Evolutionary conservation across 2,329 filamentous ascomycete genomes (phyloP).

Genomic region (Penicillium psychrosexuale): DNA sequence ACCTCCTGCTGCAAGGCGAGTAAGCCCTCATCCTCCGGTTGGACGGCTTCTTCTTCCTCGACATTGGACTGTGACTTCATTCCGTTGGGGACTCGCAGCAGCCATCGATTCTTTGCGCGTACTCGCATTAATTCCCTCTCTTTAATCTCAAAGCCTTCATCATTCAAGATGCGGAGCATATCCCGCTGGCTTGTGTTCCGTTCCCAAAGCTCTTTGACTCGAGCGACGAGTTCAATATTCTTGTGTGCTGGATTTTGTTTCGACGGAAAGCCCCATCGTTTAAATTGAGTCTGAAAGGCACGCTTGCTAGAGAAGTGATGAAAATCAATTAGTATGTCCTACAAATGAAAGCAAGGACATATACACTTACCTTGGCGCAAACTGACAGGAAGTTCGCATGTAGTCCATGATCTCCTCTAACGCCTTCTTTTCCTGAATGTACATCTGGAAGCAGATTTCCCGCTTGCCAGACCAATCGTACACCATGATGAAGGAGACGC

Average conservation of each 20-base stretch:
- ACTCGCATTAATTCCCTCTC: conserved; percentile 68
- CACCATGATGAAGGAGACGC: conserved; percentile 40
- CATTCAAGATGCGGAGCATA: conserved; percentile 67
- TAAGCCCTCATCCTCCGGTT: conserved; percentile 37
- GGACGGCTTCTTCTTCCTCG: conserved; percentile 23
- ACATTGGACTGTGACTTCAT: conserved; percentile 47
- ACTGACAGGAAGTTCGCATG: conserved; percentile 63
- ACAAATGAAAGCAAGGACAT: conserved; percentile 1
- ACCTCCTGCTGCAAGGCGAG: conserved; percentile 41
- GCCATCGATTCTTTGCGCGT: conserved; percentile 65
- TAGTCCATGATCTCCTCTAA: conserved; percentile 72
- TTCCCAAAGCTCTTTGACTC: conserved; percentile 76
- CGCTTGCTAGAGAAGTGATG: conserved; percentile 55
- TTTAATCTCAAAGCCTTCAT: conserved; percentile 71
- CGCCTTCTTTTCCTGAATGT: conserved; percentile 70
- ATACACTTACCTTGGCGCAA: conserved; percentile 63
- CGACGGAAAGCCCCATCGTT: conserved; percentile 73
- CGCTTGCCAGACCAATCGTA: conserved; percentile 68
- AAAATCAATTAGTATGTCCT: background rate
- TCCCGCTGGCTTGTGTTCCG: conserved; percentile 68
- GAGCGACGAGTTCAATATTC: conserved; percentile 62
- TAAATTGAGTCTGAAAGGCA: conserved; percentile 72
- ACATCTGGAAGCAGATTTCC: conserved; percentile 66
- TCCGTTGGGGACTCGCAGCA: conserved; percentile 61
- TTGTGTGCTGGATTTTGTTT: conserved; percentile 71